Evolutionary conservation across 2,329 filamentous ascomycete species (phyloP), one percentile per base, ranked within the genome.

Genomic region (Trichoderma brevicompactum): DNA sequence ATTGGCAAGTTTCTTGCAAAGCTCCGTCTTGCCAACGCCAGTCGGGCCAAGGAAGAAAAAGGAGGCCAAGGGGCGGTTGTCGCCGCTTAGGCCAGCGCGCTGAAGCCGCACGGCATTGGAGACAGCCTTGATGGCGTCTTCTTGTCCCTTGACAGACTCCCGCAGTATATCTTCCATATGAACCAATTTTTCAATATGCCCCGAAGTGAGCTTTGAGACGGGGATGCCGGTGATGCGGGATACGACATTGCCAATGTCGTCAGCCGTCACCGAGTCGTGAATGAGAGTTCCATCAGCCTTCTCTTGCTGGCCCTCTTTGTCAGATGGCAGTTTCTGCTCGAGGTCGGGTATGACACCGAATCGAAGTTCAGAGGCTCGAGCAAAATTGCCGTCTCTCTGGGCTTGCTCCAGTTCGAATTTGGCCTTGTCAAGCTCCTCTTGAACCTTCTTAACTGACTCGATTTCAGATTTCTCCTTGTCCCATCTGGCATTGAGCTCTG

Each of bases 21-120:
- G 87, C 75, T 98, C 94, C 3, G 95, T 99, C 81, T 98, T 99
- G 65, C 95, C 95, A 17, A 97, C 94, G 74, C 95, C 95, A 0
- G 95, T 98, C 5, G 95, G 95, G 0, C 95, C 95, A 3, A 98
- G 85, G 85, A 98, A 97, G 89, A 98, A 97, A 81, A 98, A 97
- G 0, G 91, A 96, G 0, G 94, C 95, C 6, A 97, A 83, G 0
- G 95, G 95, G 0, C 93, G 85, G 76, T 97, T 96, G 72, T 97
- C 92, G 40, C 93, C 93, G 66, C 91, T 96, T 8, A 98, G 82
- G 1, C 95, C 95, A 8, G 95, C 95, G 69, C 95, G 87, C 77
- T 98, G 95, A 82, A 97, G 90, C 19, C 95, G 88, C 8, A 99
- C 94, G 0, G 95, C 95, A 74, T 98, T 91, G 40, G 94, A 90